Base-by-base conservation (phyloP, 1,284 basidiomycete genomes). In the Lignosus rhinocerotis region DNA sequence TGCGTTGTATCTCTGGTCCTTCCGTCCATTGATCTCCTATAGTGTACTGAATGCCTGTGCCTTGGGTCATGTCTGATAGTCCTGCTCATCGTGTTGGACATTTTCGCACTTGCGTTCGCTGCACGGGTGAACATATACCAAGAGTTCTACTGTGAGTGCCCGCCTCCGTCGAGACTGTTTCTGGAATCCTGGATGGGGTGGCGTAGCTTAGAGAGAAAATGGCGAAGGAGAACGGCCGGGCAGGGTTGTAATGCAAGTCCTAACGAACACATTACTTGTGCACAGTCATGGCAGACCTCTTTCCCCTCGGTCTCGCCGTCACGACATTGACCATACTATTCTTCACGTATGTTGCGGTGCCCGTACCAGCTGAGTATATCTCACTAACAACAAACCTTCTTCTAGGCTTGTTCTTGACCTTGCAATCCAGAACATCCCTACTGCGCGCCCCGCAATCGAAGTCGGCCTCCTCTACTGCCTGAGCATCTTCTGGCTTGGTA, bases 221-320 rank as follows among this genome's bases (percentile, higher is more conserved):
- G 36, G 11, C 5, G 14, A 11, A 14, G 36, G 36, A 39, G 36
- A 14, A 14, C n/a, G 36, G n/a, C 11, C 5, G 36, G 11, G 36
- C 5, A n/a, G 34, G 34, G 34, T 10, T 10, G 34, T 10, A 16
- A 16, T 10, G 34, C 11, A 6, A 16, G 34, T 10, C 2, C 11
- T 10, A n/a, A 11, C 11, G 36, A n/a, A 39, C 36, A 39, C 36
- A 14, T 6, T 39, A 11, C 36, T 14, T 9, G 5, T 32, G 38
- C 38, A 38, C 64, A 85, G 83, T 77, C 66, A 72, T 80, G 58
- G 84, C 84, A 4, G 84, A 86, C 69, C 68, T 84, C 30, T 84
- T 85, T 65, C 84, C 84, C 17, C 73, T 85, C 52, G 78, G 72
- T n/a, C 73, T 86, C 34, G 84, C 83, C 17, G 80, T 83, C 64